Conservation (phyloP, 768 basidiomycete species). For the Boletus rubroflammeus region DNA sequence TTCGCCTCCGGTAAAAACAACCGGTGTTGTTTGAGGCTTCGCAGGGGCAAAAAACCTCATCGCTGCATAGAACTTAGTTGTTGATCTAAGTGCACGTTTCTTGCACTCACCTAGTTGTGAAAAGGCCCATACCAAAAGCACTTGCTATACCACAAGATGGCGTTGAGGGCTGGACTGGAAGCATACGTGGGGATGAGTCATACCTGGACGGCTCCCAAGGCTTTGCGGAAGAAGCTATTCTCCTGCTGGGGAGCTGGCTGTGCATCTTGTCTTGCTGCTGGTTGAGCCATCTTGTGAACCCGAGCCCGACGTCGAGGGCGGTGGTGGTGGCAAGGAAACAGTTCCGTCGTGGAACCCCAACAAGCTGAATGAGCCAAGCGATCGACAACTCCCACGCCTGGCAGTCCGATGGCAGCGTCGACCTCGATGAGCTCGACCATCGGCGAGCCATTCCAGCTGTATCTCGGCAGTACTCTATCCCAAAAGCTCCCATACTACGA, state of each 20-base stretch:
- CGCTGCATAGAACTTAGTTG: conserved; percentile 31
- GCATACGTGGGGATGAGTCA: conserved; percentile 12
- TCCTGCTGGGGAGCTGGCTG: conserved; percentile 27
- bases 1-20: conserved; percentile 22
- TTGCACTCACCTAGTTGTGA: conserved; percentile 56
- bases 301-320: neutral
- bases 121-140: conserved; percentile 60
- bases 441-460: conserved; percentile 31
- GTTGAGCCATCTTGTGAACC: conserved; percentile 23
- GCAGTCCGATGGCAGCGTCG: conserved; percentile 1
- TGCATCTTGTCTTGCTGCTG: conserved; percentile 18
- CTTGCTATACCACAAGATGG: conserved; percentile 47
- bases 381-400: conserved; percentile 23
- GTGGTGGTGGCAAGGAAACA: conserved; percentile 4
- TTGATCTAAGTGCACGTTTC: neutral
- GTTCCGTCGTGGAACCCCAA: neutral
- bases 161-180: conserved; percentile 2
- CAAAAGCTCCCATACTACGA: conserved; percentile 1
- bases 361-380: neutral
- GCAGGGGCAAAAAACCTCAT: conserved; percentile 41
- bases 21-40: conserved; percentile 33
- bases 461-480: conserved; percentile 20
- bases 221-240: conserved; percentile 35
- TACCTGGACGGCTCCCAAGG: conserved; percentile 44
- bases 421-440: conserved; percentile 29